Base-by-base conservation (phyloP, 2,329 filamentous ascomycete genomes). In the Basipetospora chlamydospora region DNA sequence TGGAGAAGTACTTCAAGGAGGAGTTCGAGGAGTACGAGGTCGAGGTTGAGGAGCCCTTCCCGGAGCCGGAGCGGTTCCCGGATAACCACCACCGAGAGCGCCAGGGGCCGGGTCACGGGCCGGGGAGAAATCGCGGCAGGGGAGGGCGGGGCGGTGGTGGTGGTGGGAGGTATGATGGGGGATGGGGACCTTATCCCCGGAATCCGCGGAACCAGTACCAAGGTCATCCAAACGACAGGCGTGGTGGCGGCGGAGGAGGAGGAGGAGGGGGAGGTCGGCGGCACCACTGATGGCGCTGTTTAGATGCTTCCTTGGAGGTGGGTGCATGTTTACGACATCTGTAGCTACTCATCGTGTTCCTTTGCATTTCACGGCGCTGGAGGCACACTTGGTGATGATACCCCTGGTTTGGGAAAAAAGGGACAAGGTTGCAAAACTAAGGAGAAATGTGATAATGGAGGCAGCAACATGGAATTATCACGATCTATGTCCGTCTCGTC, bases 21-120 rank as follows among this genome's bases (percentile, higher is more conserved):
- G 79, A 85, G 49, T 84, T 73, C 47, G 81, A 86, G 45, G 80
- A 86, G 50, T 77, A 79, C 47, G 77, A 81, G 50, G 64, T 82
- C 28, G 84, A 92, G 50, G 73, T 86, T 17, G 84, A 93, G 45
- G 77, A 82, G 46, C 52, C 55, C 1, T 57, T 73, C 12, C 55
- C 55, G 15, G 41, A 44, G 29, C 39, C 26, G 13, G 30, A 37
- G 30, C 21, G 30, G 12, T 32, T 32, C 11, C 22, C 20, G 7
- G 30, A 33, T n/a, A 15, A 15, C 11, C 15, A 17, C 13, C 15
- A 21, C n/a, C 26, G 22, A 12, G 17, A 18, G 11, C 36, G 18
- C n/a, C 25, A 29, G 15, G 32, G 32, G n/a, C 31, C 17, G 28
- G 34, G 34, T 4, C 31, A 33, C 31, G 20, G 13, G 10, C 33